Evolutionary conservation across 1,284 basidiomycete species (phyloP).

Genomic region (Leccinum idahoense): DNA sequence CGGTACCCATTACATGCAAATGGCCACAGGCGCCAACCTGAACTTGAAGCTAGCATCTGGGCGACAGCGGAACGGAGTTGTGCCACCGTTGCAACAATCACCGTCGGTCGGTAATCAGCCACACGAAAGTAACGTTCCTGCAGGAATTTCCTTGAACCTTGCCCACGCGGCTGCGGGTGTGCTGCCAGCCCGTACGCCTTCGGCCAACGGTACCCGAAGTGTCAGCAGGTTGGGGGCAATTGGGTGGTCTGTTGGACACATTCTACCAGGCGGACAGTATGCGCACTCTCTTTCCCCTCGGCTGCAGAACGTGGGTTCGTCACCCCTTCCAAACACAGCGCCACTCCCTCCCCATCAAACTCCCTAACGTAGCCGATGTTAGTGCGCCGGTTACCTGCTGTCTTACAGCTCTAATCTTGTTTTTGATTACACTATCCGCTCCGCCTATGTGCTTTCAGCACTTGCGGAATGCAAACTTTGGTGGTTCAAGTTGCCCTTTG

Average conservation of each 20-base stretch:
- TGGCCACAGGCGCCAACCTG: conserved; percentile 28
- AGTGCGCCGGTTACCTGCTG: conserved; percentile 12
- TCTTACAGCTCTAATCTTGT: conserved; percentile 23
- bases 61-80: conserved; percentile 38
- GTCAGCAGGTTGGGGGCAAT: conserved; percentile 34
- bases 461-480: too few species aligned
- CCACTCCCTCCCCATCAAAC: conserved; percentile 44
- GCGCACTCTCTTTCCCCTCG: conserved; percentile 50
- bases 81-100: conserved; percentile 30
- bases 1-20: conserved; percentile 34
- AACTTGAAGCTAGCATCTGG: conserved; percentile 39
- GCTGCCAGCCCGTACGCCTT: conserved; percentile 44
- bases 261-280: conserved; percentile 37
- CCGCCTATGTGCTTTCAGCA: conserved; percentile 32
- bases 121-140: conserved; percentile 28
- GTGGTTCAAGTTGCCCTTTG: too few species aligned
- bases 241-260: conserved; percentile 29
- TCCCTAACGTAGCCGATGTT: conserved; percentile 38
- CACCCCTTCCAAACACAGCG: conserved; percentile 39
- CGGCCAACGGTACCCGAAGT: conserved; percentile 48
- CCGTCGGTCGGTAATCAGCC: conserved; percentile 21
- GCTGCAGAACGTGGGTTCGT: conserved; percentile 44
- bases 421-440: conserved; percentile 34
- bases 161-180: conserved; percentile 30
- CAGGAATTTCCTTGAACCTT: conserved; percentile 32